Conservation (phyloP, 208 protist species). For the Trichomonas tenax region DNA sequence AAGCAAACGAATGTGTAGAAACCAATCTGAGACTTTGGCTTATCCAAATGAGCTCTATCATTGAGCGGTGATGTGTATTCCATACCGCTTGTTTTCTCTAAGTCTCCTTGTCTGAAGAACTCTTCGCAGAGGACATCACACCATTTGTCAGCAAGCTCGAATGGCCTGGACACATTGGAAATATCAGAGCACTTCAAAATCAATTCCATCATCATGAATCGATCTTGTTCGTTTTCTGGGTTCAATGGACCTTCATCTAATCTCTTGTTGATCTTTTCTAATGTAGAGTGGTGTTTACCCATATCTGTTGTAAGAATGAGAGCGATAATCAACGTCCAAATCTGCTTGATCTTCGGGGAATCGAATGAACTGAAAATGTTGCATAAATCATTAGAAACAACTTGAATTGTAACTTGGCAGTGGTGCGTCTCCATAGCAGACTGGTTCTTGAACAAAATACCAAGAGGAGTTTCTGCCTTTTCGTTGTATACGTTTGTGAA, state of each 20-base stretch:
- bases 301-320: constrained; percentile 48
- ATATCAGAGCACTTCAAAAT: background rate
- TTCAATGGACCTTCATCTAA: background rate
- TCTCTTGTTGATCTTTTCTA: background rate
- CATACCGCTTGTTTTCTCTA: background rate
- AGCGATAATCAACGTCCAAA: constrained; percentile 35
- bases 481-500: constrained; percentile 83
- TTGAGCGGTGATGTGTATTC: background rate
- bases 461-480: constrained; percentile 64
- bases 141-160: background rate
- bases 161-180: background rate
- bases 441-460: constrained; percentile 53
- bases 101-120: background rate
- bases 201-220: background rate
- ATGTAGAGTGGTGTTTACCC: constrained; percentile 36
- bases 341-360: constrained; percentile 25
- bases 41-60: constrained; percentile 13
- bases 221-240: background rate
- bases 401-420: constrained; percentile 28
- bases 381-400: constrained; percentile 26
- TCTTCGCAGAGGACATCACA: background rate
- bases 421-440: constrained; percentile 52
- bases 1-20: background rate
- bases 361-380: constrained; percentile 35
- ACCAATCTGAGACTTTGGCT: background rate